Base-by-base conservation (phyloP, 495 filamentous ascomycete species). In the Penicillium pulvis region DNA sequence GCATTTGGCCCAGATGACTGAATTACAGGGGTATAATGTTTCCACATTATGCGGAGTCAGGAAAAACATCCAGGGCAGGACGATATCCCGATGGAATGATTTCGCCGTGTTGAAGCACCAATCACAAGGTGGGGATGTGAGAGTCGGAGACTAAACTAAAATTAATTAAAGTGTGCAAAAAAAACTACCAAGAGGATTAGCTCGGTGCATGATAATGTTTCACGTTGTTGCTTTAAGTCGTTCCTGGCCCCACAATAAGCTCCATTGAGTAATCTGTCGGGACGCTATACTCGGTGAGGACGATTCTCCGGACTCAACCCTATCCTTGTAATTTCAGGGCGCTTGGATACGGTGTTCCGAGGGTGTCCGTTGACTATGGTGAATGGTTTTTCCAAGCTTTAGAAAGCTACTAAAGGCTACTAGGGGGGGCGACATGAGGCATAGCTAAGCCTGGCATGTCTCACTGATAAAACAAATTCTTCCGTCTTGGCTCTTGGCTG, bases 141-240 rank as follows among this genome's bases (percentile, higher is more conserved):
- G 28, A 4, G 20, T 14, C 33, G 39, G 39, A 5, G 19, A 26
- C 44, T 23, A 45, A 45, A 9, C 20, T 24, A 12, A 24, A 47
- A 45, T 28, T 2, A 7, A 28, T 28, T 28, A 28, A 28, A 28
- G 28, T 28, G 28, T 28, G 28, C 11, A 46, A 20, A 45, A 8
- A 10, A 46, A 20, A 46, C 6, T 46, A 20, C 3, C 33, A 12
- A 12, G 17, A 62, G 52, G 50, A 56, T 59, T 36, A 44, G 33
- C 33, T 46, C 53, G 55, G 62, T 56, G 59, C 52, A 17, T 63
- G 65, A 60, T 57, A 31, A 49, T 62, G 65, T 68, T 61, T 68
- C 65, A 68, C 33, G 24, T 48, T 55, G 9, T 20, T 49, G 31
- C 51, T 41, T 51, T 17, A 26, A n/a, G 46, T 49, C 23, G 28